Evolutionary conservation across 2,329 filamentous ascomycete genomes (phyloP), one percentile per base, ranked within the genome.

Genomic region (Aureobasidium sp.): DNA sequence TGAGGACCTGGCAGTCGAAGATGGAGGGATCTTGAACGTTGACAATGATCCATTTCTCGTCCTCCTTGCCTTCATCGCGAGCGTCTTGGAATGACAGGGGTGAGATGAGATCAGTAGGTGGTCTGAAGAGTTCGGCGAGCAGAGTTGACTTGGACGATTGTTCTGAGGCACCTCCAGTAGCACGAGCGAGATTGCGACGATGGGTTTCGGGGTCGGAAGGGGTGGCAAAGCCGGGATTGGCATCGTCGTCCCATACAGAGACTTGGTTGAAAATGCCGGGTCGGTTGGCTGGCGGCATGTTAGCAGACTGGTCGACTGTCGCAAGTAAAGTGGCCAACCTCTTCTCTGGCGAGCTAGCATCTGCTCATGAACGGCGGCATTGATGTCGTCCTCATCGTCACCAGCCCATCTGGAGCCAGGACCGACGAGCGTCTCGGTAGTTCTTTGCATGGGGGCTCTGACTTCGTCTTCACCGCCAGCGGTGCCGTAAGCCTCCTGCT

Each of bases 1-100:
- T 99, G 20, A 99, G 79, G 2, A 90, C 84, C 73, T 99, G 94
- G 74, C 94, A 99, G 74, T 94, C 89, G 74, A 99, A 99, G 70
- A 96, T 87, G 39, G 89, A 89, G 67, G 90, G 85, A 72, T 99
- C 92, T 75, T 99, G 94, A 17, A 99, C 86, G 72, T 99, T 97
- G 65, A 97, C 91, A 68, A 99, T 76, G 52, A 99, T 84, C 94
- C 94, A 99, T 74, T 96, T 97, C 79, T 91, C 87, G 31, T 87
- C 82, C 49, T 91, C 89, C 72, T 94, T 96, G 64, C 93, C 94
- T 68, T 91, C 82, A 17, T 92, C 84, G 60, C 94, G 85, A 15
- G 91, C 94, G 63, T 87, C 83, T 66, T 96, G 90, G 87, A 90
- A 96, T n/a, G 85, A 78, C 36, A 90, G 75, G 37, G 84, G 84